Evolutionary conservation across 768 basidiomycete species (phyloP).

Genomic region (Ramaria sp.): DNA sequence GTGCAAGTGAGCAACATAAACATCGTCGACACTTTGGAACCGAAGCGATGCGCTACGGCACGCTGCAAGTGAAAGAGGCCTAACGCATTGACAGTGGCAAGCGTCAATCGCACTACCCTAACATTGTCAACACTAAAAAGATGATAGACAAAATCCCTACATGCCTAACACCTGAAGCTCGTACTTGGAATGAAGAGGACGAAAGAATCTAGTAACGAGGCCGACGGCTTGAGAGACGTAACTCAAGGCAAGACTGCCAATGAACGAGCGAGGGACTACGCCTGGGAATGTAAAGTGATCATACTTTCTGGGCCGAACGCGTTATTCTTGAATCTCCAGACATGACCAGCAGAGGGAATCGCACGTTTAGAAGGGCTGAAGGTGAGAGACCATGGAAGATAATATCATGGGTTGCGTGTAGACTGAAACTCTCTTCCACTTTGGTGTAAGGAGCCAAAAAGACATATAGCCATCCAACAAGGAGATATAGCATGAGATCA

Average conservation of each 20-base stretch:
- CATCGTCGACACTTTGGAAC: slow-evolving; percentile 39
- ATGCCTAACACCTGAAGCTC: slow-evolving; percentile 62
- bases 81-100: slow-evolving; percentile 55
- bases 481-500: background rate
- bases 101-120: slow-evolving; percentile 54
- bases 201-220: slow-evolving; percentile 28
- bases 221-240: slow-evolving; percentile 42
- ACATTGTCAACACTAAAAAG: background rate
- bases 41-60: slow-evolving; percentile 54
- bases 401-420: slow-evolving; percentile 86
- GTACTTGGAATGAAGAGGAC: slow-evolving; percentile 41
- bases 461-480: slow-evolving; percentile 50
- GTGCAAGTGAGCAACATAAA: slow-evolving; percentile 63
- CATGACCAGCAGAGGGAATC: background rate
- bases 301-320: slow-evolving; percentile 39
- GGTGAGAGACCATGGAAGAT: slow-evolving; percentile 57
- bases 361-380: slow-evolving; percentile 35
- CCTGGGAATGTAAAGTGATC: slow-evolving; percentile 88
- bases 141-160: slow-evolving; percentile 14
- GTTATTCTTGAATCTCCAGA: background rate
- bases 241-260: slow-evolving; percentile 64
- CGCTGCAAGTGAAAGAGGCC: slow-evolving; percentile 54
- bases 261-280: slow-evolving; percentile 79
- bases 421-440: slow-evolving; percentile 94
- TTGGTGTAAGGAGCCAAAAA: slow-evolving; percentile 82